Percentiles rank a stretch among this genome's conserved stretches.
Evolutionary conservation across 139 green algal species (phyloP).

Genomic region (Dunaliella primolecta): DNA sequence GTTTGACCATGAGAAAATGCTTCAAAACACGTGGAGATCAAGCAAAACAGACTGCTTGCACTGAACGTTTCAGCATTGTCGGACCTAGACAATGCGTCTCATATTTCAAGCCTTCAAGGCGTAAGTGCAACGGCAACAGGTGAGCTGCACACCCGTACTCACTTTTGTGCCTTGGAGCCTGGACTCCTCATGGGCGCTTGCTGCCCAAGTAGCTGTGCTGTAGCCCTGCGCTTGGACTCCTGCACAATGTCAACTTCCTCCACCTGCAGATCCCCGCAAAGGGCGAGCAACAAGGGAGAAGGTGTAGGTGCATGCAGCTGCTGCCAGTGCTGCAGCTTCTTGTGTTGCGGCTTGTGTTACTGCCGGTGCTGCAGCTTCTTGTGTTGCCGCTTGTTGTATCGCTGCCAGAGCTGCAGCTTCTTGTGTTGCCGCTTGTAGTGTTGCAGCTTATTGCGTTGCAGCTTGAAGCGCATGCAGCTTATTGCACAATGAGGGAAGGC

Average conservation of each 20-base stretch:
- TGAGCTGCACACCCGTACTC: neutral
- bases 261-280: neutral
- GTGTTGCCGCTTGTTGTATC: neutral
- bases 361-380: no score
- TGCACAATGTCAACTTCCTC: neutral
- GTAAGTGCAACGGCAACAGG: neutral
- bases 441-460: no score
- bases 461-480: no score
- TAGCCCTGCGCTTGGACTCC: neutral
- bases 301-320: neutral
- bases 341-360: neutral
- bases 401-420: neutral
- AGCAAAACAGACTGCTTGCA: neutral
- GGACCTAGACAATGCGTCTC: no score
- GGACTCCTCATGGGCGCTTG: neutral
- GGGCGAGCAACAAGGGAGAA: neutral
- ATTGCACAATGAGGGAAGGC: no score
- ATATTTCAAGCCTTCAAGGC: neutral
- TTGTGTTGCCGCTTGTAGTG: neutral
- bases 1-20: neutral
- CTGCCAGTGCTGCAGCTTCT: no score
- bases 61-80: neutral
- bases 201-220: neutral
- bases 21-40: neutral
- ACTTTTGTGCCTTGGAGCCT: no score